A percentile compares a stretch with the other conserved stretches of the same genome.
Conservation (phyloP, 2,329 filamentous ascomycete species). For the Chrysoporthe austroafricana region DNA sequence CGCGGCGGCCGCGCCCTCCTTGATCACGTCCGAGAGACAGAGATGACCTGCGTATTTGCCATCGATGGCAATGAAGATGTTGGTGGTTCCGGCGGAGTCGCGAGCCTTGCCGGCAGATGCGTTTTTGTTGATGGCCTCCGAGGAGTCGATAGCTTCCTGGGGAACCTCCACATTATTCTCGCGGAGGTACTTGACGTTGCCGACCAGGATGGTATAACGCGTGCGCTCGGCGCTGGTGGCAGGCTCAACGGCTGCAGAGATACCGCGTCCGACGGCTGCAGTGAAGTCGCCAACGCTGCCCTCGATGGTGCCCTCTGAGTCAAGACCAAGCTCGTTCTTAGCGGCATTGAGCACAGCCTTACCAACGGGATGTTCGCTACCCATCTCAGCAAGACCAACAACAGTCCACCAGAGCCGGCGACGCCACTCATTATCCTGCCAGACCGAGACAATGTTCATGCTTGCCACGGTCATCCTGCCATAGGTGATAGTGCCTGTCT, state of each 20-base stretch:
- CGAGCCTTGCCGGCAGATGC: constrained; percentile 40
- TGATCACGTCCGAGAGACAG: constrained; percentile 87
- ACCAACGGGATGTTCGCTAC: constrained; percentile 95
- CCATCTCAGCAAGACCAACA: constrained; percentile 92
- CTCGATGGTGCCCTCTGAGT: constrained; percentile 73
- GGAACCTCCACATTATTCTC: constrained; percentile 72
- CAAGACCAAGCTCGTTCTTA: constrained; percentile 74
- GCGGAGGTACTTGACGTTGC: constrained; percentile 77
- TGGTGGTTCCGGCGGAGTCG: constrained; percentile 73
- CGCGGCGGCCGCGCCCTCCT: constrained; percentile 79
- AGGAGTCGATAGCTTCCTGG: constrained; percentile 63
- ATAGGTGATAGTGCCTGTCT: constrained; percentile 92
- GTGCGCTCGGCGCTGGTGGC: constrained; percentile 66
- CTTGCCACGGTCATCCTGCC: constrained; percentile 93
- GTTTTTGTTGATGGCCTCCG: constrained; percentile 61
- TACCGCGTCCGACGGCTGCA: constrained; percentile 80
- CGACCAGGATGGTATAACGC: constrained; percentile 80
- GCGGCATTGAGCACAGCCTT: constrained; percentile 80
- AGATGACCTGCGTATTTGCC: constrained; percentile 79
- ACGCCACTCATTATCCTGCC: constrained; percentile 70
- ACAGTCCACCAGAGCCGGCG: constrained; percentile 92
- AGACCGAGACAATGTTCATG: constrained; percentile 66
- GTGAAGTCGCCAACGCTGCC: constrained; percentile 86
- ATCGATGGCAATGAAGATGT: constrained; percentile 90
- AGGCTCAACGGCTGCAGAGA: constrained; percentile 81